A percentile compares a stretch with the other conserved stretches of the same genome.
phyloP scores from a whole-genome alignment of 345 rosid species.

The Eucalyptus sp. region DNA sequence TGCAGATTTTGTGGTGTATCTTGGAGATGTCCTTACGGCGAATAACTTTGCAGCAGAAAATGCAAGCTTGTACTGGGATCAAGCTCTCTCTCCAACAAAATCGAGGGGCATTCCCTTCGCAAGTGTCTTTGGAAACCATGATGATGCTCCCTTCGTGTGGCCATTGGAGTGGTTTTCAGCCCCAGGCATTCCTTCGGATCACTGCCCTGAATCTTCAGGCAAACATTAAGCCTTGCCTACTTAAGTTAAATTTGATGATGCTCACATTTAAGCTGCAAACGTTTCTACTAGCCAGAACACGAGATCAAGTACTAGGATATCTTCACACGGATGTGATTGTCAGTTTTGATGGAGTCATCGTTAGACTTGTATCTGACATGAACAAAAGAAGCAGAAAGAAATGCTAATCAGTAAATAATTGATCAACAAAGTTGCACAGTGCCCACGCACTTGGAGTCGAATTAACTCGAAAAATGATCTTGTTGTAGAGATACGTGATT shows the following conservation, averaged over 20 bases:
- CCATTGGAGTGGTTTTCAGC: slow-evolving; percentile 75
- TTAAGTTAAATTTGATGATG: background rate
- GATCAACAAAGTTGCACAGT: background rate
- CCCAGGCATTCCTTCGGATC: slow-evolving; percentile 47
- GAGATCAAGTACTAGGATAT: background rate
- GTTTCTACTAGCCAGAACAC: background rate
- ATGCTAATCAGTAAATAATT: background rate
- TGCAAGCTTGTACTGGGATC: slow-evolving; percentile 76
- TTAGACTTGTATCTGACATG: background rate
- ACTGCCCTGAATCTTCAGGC: slow-evolving; percentile 22
- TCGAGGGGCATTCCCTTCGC: slow-evolving; percentile 62
- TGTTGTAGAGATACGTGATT: background rate
- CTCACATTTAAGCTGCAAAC: background rate
- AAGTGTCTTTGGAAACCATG: slow-evolving; percentile 79
- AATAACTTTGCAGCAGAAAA: slow-evolving; percentile 57
- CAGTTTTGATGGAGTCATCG: background rate
- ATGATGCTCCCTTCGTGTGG: slow-evolving; percentile 74
- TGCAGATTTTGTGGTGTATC: slow-evolving; percentile 73
- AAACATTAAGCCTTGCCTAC: background rate
- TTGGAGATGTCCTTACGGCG: slow-evolving; percentile 86
- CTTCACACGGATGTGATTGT: background rate
- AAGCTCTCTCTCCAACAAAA: slow-evolving; percentile 68
- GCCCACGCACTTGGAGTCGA: background rate
- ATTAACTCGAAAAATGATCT: background rate
- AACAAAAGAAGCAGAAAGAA: background rate